phyloP scores from a whole-genome alignment of 2,329 filamentous ascomycete genomes.

The Triangularia verruculosa region DNA sequence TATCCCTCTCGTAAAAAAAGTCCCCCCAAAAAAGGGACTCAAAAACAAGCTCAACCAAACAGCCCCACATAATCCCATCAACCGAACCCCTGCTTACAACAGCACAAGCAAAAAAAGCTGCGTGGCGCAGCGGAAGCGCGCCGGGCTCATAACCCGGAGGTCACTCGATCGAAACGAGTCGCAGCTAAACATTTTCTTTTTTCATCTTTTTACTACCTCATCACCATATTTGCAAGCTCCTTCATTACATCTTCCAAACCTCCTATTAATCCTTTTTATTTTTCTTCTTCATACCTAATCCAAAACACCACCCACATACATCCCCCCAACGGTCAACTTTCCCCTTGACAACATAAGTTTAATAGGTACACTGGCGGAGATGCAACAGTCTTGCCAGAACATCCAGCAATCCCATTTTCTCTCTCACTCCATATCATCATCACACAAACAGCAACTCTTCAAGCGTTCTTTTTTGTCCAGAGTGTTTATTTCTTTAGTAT shows the following conservation, averaged over 20 bases:
- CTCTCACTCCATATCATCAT: background rate
- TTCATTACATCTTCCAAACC: no score
- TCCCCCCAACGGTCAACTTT: no score
- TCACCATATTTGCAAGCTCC: no score
- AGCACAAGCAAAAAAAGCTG: background rate
- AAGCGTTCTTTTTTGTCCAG: background rate
- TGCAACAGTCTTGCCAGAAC: no score
- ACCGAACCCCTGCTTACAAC: background rate
- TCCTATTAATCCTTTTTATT: background rate
- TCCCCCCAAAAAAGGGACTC: no score
- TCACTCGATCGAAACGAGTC: conserved; percentile 12
- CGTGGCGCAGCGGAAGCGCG: conserved; percentile 13
- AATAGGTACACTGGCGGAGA: no score
- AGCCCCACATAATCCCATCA: background rate
- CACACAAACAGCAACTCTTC: background rate
- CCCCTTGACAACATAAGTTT: no score
- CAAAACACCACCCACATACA: no score
- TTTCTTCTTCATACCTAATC: background rate
- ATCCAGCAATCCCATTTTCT: no score
- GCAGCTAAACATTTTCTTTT: conserved; percentile 8
- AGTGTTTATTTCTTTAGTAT: background rate
- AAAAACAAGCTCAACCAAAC: no score
- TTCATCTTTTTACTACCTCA: background rate
- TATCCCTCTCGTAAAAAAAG: no score
- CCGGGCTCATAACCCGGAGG: conserved; percentile 13